phyloP scores from a whole-genome alignment of 2,329 filamentous ascomycete genomes.

The Stagonosporopsis tanaceti region DNA sequence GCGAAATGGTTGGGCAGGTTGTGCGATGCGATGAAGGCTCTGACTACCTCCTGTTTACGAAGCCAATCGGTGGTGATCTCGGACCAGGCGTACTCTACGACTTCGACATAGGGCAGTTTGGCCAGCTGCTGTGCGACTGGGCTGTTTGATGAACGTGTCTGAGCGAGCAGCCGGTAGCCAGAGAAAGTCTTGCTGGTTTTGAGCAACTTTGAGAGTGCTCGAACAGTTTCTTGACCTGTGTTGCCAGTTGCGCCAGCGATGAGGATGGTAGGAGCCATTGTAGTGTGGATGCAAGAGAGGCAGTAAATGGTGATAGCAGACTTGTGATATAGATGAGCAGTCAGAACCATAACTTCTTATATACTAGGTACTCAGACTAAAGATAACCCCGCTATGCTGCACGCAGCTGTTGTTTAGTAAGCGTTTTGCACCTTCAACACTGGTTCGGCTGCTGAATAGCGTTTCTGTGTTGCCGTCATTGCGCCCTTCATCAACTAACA shows the following conservation, averaged over 20 bases:
- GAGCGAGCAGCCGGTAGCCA: conserved; percentile 24
- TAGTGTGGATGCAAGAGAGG: neutral
- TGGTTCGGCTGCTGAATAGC: no score
- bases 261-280: conserved; percentile 21
- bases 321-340: no score
- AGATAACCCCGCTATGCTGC: no score
- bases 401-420: no score
- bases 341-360: no score
- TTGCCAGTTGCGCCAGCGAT: conserved; percentile 30
- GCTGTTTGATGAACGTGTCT: conserved; percentile 22
- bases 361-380: no score
- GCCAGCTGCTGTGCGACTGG: conserved; percentile 19
- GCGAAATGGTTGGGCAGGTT: conserved; percentile 28
- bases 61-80: conserved; percentile 27
- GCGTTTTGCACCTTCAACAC: no score
- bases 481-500: no score
- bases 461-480: no score
- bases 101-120: conserved; percentile 22
- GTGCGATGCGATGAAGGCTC: conserved; percentile 30
- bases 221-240: conserved; percentile 21
- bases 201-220: conserved; percentile 23
- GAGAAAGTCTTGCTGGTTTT: conserved; percentile 12
- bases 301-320: no score
- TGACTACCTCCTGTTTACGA: conserved; percentile 13
- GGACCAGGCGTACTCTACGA: conserved; percentile 22